Base-by-base conservation (phyloP, 129 eudicot species). In the Deinandra increscens region DNA sequence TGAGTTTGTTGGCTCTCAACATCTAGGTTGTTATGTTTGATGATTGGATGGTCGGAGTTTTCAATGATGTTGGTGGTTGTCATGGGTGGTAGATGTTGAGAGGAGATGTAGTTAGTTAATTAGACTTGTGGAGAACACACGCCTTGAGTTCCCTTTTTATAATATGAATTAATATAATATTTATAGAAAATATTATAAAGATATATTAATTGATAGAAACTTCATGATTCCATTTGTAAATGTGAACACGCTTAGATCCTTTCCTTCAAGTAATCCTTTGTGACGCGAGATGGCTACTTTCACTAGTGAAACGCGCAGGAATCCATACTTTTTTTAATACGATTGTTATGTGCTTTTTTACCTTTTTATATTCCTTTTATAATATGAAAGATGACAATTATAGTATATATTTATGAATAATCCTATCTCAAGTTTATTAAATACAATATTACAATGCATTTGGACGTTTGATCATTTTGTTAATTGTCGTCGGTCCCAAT, bases 121-220 rank as follows among this genome's bases (percentile, higher is more conserved):
- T 34, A 43, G 59, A 58, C 42, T 54, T 75, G 79, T 75, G 73
- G 73, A 75, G 72, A 44, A 44, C 80, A 75, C 80, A 75, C 74
- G 80, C 80, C 74, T 58, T 37, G 14, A 20, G 51, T 7, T 44
- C 53, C 80, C 69, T 75, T 65, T 45, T 75, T 75, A 75, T 75
- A 75, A 4, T 6, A 36, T 36, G 6, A 36, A 36, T 36, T 36
- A 4, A 36, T 26, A 26, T 26, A 26, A 26, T 26, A 26, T 26
- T 26, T 26, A 26, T 26, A 1, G 31, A 26, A 26, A 26, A 26
- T 26, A n/a, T n/a, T n/a, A n/a, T 26, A 26, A n/a, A n/a, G n/a
- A 26, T 26, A 26, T 26, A 26, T 26, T 26, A 26, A 26, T 26
- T 26, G 31, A 26, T 26, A 26, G 29, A 42, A 71, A 23, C 11